Evolutionary conservation across 805 yeast genomes (phyloP), one percentile per base, ranked within the genome.

Genomic region (Cyberlindnera euphorbiiphila): DNA sequence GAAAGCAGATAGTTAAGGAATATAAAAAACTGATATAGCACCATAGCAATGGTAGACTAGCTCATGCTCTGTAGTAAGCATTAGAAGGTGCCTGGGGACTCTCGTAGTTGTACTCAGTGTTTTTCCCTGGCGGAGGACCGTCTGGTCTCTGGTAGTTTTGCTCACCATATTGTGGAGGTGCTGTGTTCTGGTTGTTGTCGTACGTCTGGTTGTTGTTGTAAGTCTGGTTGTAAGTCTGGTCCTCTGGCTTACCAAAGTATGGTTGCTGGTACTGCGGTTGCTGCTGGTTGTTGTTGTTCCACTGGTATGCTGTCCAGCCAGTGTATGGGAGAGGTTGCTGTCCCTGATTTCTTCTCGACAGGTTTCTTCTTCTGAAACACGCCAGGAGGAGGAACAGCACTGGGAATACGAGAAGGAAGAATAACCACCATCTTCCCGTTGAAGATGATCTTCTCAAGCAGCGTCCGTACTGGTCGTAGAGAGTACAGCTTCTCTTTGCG

Each of bases 251-350:
- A n/a, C n/a, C n/a, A n/a, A n/a, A n/a, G n/a, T n/a, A n/a, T 13
- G 30, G 36, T 26, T 42, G 44, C 19, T 33, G 30, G 17, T 41
- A 34, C 22, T 41, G 42, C n/a, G 41, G 45, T 14, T 35, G 37
- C 14, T 34, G 35, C 18, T 41, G 39, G 6, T 24, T 39, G 14
- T 27, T 28, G 13, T 30, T 32, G 19, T 34, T 23, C 17, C 29
- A 19, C 22, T 36, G 42, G 15, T 39, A 46, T 1, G 53, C 40
- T 3, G 55, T 50, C 51, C 53, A 50, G 7, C 53, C 51, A 0
- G 55, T 50, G 30, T 47, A 47, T 13, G 53, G 50, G 11, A 50
- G 26, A 5, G 50, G 46, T 10, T 28, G 41, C 22, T 28, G 17
- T 1, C 53, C 55, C n/a, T 43, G 47, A 7, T 24, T 35, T 38